Evolutionary conservation across 1,139 yeast genomes (phyloP).

Genomic region (Suhomyces chickasaworum): DNA sequence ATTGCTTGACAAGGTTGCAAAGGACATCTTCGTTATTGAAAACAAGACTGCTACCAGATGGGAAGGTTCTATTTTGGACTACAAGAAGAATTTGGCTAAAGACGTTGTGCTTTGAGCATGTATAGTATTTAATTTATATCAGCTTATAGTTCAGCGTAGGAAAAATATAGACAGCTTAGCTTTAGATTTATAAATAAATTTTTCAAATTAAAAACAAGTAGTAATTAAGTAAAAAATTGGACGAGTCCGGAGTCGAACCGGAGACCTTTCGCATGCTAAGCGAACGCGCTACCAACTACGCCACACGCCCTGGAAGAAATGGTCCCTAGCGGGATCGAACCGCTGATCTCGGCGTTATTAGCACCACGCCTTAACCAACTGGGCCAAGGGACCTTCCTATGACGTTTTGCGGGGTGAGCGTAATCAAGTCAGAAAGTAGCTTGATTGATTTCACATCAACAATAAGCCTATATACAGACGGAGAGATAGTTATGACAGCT

Average conservation of each 20-base stretch:
- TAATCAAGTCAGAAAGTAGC: too few species aligned
- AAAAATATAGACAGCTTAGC: neutral
- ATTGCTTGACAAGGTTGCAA: constrained; percentile 93
- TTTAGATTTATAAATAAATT: too few species aligned
- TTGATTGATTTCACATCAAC: too few species aligned
- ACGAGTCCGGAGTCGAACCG: constrained; percentile 90
- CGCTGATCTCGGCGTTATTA: constrained; percentile 46
- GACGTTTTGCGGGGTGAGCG: too few species aligned
- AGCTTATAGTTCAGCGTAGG: constrained; percentile 5
- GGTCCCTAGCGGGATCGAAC: constrained; percentile 41
- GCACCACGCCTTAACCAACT: constrained; percentile 45
- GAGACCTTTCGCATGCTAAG: constrained; percentile 90
- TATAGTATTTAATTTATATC: constrained; percentile 8
- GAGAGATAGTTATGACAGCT: too few species aligned
- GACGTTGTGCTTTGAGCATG: constrained; percentile 66
- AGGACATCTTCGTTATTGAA: constrained; percentile 95
- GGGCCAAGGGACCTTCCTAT: constrained; percentile 37
- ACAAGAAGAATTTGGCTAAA: constrained; percentile 91
- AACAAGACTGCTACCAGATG: constrained; percentile 93
- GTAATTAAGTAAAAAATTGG: too few species aligned
- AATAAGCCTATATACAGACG: too few species aligned
- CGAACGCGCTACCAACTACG: constrained; percentile 92
- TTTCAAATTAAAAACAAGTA: too few species aligned
- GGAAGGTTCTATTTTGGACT: constrained; percentile 88
- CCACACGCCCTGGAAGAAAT: constrained; percentile 66